These are phyloP conservation scores for Neofusicoccum kwambonambiense DNA, from an alignment of 2,329 filamentous ascomycete genomes.

Conservation along the genomic window DNA sequence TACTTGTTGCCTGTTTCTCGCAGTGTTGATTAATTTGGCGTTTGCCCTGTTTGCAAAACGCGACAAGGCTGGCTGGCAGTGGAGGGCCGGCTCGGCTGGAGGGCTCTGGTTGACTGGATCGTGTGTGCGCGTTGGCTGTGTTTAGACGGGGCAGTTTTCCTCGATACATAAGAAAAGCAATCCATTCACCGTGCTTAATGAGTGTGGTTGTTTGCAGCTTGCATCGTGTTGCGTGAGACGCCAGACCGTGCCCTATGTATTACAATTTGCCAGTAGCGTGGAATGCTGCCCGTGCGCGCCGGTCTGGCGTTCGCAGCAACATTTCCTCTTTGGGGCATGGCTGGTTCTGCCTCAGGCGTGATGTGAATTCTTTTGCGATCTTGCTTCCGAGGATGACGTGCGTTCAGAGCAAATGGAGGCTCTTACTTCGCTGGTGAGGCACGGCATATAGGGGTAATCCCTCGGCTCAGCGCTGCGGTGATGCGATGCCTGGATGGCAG, in stretches of 20 bases:
- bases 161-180: conserved; percentile 15
- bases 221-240: background rate
- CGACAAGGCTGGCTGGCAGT: background rate
- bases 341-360: background rate
- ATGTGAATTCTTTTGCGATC: background rate
- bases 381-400: background rate
- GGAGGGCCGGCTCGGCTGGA: background rate
- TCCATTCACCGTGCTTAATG: conserved; percentile 6
- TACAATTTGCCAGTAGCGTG: conserved; percentile 4
- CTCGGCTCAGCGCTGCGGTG: background rate
- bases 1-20: background rate
- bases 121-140: conserved; percentile 8
- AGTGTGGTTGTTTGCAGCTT: background rate
- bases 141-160: conserved; percentile 9
- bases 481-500: background rate
- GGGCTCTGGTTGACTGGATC: conserved; percentile 4
- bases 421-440: background rate
- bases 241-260: conserved; percentile 1
- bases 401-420: background rate
- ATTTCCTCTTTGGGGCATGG: background rate
- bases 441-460: background rate
- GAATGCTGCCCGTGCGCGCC: background rate
- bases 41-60: background rate
- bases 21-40: background rate
- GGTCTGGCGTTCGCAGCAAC: conserved; percentile 2